Percentiles rank a stretch among this genome's conserved stretches.
Conservation (phyloP, 352 stramenopile species). For the Halophytophthora polymorphica region DNA sequence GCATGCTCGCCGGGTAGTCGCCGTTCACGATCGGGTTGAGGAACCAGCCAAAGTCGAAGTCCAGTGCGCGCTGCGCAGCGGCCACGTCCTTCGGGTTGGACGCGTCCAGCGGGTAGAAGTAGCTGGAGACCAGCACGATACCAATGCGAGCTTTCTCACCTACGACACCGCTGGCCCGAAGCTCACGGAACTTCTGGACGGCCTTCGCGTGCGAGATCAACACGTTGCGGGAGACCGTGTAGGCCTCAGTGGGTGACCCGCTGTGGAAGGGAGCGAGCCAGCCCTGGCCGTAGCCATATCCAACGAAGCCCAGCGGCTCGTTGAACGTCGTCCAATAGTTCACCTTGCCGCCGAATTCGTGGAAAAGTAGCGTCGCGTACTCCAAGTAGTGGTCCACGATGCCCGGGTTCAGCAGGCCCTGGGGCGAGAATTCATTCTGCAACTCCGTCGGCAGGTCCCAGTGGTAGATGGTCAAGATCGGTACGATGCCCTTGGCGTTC, state of each 20-base stretch:
- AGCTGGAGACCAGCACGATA: conserved; percentile 90
- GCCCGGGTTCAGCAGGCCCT: conserved; percentile 36
- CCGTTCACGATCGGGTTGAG: conserved; percentile 85
- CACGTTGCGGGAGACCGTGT: conserved; percentile 79
- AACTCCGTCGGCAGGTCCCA: conserved; percentile 18
- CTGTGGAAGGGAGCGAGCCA: conserved; percentile 30
- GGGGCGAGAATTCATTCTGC: conserved; percentile 35
- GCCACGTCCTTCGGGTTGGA: conserved; percentile 36
- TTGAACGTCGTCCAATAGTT: conserved; percentile 95
- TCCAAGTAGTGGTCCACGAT: conserved; percentile 66
- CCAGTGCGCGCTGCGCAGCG: conserved; percentile 78
- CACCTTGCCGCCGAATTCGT: conserved; percentile 90
- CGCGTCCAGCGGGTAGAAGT: conserved; percentile 73
- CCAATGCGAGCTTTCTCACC: conserved; percentile 73
- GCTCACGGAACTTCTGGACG: conserved; percentile 79
- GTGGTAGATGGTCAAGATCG: conserved; percentile 27
- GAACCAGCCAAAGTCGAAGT: conserved; percentile 93
- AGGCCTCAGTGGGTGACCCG: conserved; percentile 33
- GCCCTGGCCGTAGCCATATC: conserved; percentile 86
- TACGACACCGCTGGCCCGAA: conserved; percentile 46
- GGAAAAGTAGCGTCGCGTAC: conserved; percentile 87
- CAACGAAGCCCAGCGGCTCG: conserved; percentile 84
- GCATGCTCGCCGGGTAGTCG: conserved; percentile 92
- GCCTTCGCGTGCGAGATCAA: conserved; percentile 88
- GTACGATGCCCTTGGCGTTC: conserved; percentile 12